Percentiles rank a stretch among this genome's conserved stretches.
Evolutionary conservation across 129 eudicot genomes (phyloP).

Genomic region (Flaveria ramosissima): DNA sequence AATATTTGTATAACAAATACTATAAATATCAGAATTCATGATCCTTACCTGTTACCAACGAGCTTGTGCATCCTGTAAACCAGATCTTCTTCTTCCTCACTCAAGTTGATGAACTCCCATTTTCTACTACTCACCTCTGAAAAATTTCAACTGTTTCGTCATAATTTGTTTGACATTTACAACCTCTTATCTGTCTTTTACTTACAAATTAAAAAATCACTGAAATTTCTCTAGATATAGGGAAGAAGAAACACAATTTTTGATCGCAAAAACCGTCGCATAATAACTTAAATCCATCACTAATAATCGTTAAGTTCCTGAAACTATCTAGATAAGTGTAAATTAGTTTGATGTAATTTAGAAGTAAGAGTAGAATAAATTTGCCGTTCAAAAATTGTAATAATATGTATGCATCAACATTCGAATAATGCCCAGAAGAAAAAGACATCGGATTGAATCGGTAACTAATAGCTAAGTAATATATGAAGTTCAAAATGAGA

Average conservation of each 20-base stretch:
- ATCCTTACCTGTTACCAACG: slow-evolving; percentile 58
- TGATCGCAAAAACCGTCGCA: neutral
- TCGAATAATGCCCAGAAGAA: no score
- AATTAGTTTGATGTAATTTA: no score
- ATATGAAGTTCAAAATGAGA: no score
- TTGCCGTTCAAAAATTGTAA: no score
- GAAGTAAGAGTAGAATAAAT: neutral
- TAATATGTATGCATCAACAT: no score
- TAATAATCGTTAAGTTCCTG: neutral
- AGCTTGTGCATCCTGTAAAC: slow-evolving; percentile 68
- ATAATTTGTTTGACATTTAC: neutral
- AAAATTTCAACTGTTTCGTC: neutral
- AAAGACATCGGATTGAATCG: neutral
- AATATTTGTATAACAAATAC: no score
- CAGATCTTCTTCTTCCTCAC: slow-evolving; percentile 59
- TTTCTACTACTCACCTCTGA: slow-evolving; percentile 53
- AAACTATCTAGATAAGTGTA: neutral
- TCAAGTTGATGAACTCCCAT: slow-evolving; percentile 56
- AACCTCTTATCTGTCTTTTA: neutral
- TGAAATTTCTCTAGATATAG: neutral
- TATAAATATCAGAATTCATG: no score
- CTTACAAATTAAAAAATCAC: neutral
- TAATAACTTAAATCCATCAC: neutral
- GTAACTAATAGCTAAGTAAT: no score
- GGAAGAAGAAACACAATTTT: neutral